Conservation (phyloP, 345 rosid species). For the Cardamine resedifolia region DNA sequence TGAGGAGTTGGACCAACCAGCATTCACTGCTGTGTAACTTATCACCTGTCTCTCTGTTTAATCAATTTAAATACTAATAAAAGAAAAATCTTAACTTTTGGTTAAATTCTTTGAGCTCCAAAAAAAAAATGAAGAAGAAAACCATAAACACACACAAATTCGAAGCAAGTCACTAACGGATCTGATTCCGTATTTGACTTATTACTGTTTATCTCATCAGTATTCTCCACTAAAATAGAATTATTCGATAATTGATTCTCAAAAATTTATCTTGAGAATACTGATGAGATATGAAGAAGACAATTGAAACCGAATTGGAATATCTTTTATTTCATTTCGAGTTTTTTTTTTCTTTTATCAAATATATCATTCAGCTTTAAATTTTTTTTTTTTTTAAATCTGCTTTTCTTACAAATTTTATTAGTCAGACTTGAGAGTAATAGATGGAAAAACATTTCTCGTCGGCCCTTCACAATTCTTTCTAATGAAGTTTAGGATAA, state of each 20-base stretch:
- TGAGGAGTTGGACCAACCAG: constrained; percentile 25
- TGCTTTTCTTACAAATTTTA: too few species aligned
- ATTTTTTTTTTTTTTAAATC: too few species aligned
- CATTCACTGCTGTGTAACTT: constrained; percentile 29
- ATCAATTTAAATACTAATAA: background rate
- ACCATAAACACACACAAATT: background rate
- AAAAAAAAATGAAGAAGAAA: background rate
- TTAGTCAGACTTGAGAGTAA: too few species aligned
- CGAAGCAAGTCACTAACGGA: constrained; percentile 19
- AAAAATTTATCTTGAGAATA: constrained; percentile 6
- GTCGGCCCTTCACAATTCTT: too few species aligned
- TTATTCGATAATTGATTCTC: constrained; percentile 15
- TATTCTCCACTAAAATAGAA: constrained; percentile 32
- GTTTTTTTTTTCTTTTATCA: background rate
- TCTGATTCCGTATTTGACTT: constrained; percentile 33
- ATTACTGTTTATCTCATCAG: constrained; percentile 15
- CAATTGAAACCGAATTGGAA: constrained; percentile 16
- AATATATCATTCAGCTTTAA: too few species aligned
- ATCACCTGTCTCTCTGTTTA: constrained; percentile 27
- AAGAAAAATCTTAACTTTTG: background rate
- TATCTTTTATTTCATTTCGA: background rate
- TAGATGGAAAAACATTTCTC: too few species aligned
- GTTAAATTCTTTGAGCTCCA: background rate
- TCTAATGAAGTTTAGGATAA: too few species aligned
- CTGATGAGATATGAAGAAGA: constrained; percentile 13